These are phyloP conservation scores for Leucocoprinus sp. DNA, from an alignment of 768 basidiomycete genomes.

Conservation along the genomic window DNA sequence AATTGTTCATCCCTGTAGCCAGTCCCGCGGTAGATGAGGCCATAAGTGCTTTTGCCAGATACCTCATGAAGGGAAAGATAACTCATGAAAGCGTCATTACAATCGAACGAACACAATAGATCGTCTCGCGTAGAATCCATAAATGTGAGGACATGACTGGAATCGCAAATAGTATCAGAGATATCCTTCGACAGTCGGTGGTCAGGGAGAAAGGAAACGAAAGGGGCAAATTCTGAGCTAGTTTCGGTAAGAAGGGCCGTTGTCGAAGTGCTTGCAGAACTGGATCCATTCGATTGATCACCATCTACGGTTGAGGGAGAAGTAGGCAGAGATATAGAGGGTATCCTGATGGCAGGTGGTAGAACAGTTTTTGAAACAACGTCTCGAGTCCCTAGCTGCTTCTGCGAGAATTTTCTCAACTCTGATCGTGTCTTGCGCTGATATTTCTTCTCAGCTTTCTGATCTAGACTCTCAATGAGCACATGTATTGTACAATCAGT, in stretches of 20 bases:
- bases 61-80: background rate
- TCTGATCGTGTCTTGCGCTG: background rate
- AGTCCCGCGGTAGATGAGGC: slow-evolving; percentile 6
- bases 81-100: background rate
- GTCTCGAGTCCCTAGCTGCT: background rate
- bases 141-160: background rate
- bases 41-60: slow-evolving; percentile 5
- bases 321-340: background rate
- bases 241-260: background rate
- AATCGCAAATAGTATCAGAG: background rate
- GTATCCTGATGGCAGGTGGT: background rate
- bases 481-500: background rate
- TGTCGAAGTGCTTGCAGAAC: background rate
- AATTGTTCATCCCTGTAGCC: background rate
- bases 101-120: slow-evolving; percentile 1
- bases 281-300: background rate
- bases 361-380: background rate
- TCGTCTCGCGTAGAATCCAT: too few species aligned
- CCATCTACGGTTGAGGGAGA: background rate
- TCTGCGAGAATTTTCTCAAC: background rate
- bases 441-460: background rate
- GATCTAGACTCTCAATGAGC: background rate
- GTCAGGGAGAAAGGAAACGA: background rate
- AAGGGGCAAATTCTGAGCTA: background rate
- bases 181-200: background rate